These are phyloP conservation scores for Triglochin maritima DNA, from an alignment of 106 monocot species.

Conservation along the genomic window DNA sequence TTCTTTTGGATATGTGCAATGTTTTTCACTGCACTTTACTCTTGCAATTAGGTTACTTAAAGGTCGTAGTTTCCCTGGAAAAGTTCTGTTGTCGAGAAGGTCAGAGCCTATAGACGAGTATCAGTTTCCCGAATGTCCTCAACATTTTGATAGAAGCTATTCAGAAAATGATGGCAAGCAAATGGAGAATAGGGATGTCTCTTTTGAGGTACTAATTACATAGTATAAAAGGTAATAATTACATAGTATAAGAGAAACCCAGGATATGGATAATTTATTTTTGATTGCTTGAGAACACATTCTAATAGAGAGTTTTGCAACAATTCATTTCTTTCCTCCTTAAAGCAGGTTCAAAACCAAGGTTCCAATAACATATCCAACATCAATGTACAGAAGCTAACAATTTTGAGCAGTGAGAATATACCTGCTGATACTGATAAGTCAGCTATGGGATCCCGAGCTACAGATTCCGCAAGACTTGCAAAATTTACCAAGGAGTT, in stretches of 20 bases:
- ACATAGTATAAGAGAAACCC: too few relatives aligned
- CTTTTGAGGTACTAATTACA: constrained; percentile 29
- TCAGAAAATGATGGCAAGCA: constrained; percentile 37
- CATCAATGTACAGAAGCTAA: constrained; percentile 27
- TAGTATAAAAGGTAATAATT: too few relatives aligned
- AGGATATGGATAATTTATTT: too few relatives aligned
- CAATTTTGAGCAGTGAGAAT: constrained; percentile 21
- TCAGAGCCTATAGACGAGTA: constrained; percentile 42
- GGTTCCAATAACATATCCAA: constrained; percentile 24
- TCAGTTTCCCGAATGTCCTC: constrained; percentile 25
- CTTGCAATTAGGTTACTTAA: constrained; percentile 50
- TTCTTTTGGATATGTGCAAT: not conserved
- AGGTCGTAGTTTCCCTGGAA: constrained; percentile 95
- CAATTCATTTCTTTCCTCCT: not conserved
- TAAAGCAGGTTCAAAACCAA: constrained; percentile 35
- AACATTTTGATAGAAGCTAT: constrained; percentile 27
- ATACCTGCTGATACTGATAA: constrained; percentile 33
- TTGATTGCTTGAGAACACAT: constrained; percentile 2
- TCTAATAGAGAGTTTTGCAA: not conserved
- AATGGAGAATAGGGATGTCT: constrained; percentile 19
- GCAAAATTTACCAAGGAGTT: constrained; percentile 73
- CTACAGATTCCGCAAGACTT: constrained; percentile 90
- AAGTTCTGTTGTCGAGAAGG: constrained; percentile 66
- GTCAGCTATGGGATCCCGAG: constrained; percentile 57
- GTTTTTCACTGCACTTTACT: not conserved